Evolutionary conservation across 352 stramenopile genomes (phyloP).

Genomic region (Phytophthora cryptogea): DNA sequence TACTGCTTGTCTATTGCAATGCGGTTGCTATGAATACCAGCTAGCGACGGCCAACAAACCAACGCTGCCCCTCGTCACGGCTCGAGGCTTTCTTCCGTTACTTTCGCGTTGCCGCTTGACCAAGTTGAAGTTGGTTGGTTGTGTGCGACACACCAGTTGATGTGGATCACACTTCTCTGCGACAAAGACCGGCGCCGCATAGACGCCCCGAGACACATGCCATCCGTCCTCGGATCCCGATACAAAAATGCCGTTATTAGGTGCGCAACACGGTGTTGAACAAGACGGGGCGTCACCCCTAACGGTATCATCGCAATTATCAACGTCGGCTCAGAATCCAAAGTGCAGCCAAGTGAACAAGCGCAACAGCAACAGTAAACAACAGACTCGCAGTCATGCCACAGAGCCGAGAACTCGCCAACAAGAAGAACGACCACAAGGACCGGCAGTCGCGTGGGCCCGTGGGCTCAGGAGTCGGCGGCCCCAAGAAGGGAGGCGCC

Average conservation of each 20-base stretch:
- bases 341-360: constrained; percentile 33
- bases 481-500: constrained; percentile 81
- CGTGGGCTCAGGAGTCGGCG: constrained; percentile 43
- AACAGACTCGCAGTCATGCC: constrained; percentile 47
- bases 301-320: constrained; percentile 1
- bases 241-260: constrained; percentile 12
- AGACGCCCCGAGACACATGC: constrained; percentile 11
- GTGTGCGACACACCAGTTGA: constrained; percentile 16
- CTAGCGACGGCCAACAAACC: no score
- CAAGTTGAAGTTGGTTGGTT: constrained; percentile 23
- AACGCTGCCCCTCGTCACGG: constrained; percentile 1
- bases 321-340: constrained; percentile 15
- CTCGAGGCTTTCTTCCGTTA: constrained; percentile 26
- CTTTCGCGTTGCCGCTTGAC: constrained; percentile 14
- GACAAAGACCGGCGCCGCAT: constrained; percentile 20
- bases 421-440: constrained; percentile 89
- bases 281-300: constrained; percentile 16
- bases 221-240: constrained; percentile 15
- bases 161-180: constrained; percentile 17
- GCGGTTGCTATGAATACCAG: background rate
- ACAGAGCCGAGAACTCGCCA: constrained; percentile 74
- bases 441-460: constrained; percentile 78
- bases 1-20: background rate
- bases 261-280: background rate
- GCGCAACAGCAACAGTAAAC: background rate